Conservation (phyloP, 768 basidiomycete genomes). For the Tricholoma bakamatsutake region DNA sequence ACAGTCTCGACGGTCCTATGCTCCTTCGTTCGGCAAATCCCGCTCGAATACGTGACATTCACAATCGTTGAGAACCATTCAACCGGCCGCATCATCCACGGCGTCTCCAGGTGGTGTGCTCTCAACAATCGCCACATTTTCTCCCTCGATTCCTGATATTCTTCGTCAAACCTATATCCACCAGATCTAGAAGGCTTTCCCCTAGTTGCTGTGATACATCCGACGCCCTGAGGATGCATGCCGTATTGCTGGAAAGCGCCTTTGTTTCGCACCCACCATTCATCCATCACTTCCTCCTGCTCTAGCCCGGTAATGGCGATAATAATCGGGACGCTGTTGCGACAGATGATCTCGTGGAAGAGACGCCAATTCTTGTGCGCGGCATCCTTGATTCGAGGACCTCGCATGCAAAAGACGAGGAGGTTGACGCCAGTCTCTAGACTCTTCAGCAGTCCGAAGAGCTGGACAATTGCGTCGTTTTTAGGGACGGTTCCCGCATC, state of each 20-base stretch:
- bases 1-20: constrained; percentile 5
- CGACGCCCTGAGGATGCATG: constrained; percentile 27
- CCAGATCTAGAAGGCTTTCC: constrained; percentile 16
- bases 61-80: constrained; percentile 13
- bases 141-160: constrained; percentile 27
- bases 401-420: constrained; percentile 35
- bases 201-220: constrained; percentile 31
- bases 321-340: constrained; percentile 30
- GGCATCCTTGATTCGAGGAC: constrained; percentile 28
- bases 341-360: constrained; percentile 31
- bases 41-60: constrained; percentile 9
- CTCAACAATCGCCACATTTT: constrained; percentile 15
- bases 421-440: constrained; percentile 32
- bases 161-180: constrained; percentile 13
- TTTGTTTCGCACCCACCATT: constrained; percentile 30
- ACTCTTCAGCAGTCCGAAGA: constrained; percentile 26
- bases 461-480: constrained; percentile 16
- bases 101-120: constrained; percentile 2
- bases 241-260: constrained; percentile 21
- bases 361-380: constrained; percentile 34
- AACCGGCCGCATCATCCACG: constrained; percentile 10
- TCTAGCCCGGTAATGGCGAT: constrained; percentile 34
- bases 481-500: constrained; percentile 14
- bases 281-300: constrained; percentile 19
- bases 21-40: constrained; percentile 1